Evolutionary conservation across 2,329 filamentous ascomycete species (phyloP), one percentile per base, ranked within the genome.

Genomic region (Sclerotiophoma versabilis): DNA sequence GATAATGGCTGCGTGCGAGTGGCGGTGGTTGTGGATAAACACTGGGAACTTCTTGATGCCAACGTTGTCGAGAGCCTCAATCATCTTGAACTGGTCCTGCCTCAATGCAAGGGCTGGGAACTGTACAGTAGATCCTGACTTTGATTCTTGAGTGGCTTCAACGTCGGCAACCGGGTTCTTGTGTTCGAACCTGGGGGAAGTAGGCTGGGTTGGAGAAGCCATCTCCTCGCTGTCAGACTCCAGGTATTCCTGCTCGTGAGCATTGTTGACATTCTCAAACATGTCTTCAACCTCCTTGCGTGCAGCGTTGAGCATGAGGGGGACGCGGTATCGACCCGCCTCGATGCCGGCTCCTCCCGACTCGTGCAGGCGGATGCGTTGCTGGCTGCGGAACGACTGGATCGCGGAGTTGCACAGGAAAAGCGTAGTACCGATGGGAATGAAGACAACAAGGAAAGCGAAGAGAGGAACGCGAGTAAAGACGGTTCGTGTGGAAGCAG

Each of bases 1-100:
- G 59, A 98, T 91, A 41, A 98, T 96, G 3, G 93, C 93, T 0
- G 93, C 93, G 74, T 98, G 93, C 55, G 85, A 91, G 71, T 96
- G 73, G n/a, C 81, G 78, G 49, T 86, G 83, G 5, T 92, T 89
- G 60, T 89, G 88, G 32, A 95, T 93, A 76, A 89, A 87, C 3
- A 93, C 83, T 0, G 82, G 82, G 60, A 82, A 84, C 63, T 85
- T 87, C 36, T 76, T 79, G 68, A 85, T 83, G 3, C 84, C 83
- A 0, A 87, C 77, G 4, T 78, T 72, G 60, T 98, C 87, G 42
- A 98, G 79, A 9, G 86, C 84, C 25, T 89, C 82, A 58, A 96
- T 90, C 85, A 96, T 96, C 42, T 84, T 82, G 71, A 96, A 96
- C 75, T 98, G 93, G 41, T 87, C 84, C 4, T 87, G 81, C 0